Percentiles rank a stretch among this genome's conserved stretches.
phyloP scores from a whole-genome alignment of 2,329 filamentous ascomycete species.

The Trichoderma polysporum region DNA sequence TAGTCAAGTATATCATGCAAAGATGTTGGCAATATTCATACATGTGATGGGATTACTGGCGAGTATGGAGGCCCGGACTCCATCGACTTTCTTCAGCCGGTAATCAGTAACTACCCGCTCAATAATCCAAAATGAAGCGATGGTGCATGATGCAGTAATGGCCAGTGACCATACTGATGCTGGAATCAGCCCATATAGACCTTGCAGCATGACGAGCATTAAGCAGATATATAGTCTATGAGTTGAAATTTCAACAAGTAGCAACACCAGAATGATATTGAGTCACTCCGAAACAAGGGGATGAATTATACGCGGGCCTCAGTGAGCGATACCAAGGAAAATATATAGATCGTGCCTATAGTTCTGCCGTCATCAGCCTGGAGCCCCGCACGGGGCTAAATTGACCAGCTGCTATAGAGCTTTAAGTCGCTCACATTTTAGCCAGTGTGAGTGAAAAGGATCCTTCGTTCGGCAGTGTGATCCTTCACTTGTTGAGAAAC shows the following conservation, averaged over 20 bases:
- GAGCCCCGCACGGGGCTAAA: conserved; percentile 2
- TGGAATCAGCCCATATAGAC: background rate
- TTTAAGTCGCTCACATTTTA: background rate
- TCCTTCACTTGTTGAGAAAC: background rate
- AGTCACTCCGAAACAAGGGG: background rate
- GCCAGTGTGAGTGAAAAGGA: background rate
- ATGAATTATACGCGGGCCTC: background rate
- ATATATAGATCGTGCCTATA: background rate
- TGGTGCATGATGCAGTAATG: background rate
- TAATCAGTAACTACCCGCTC: background rate
- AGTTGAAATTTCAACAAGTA: background rate
- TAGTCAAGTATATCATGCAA: background rate
- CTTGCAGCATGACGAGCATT: background rate
- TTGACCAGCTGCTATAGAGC: background rate
- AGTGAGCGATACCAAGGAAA: background rate
- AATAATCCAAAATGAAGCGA: background rate
- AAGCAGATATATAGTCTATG: background rate
- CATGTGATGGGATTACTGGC: background rate
- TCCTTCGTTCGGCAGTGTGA: background rate
- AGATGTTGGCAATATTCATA: background rate
- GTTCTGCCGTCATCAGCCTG: background rate
- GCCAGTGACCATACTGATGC: background rate
- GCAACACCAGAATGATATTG: background rate
- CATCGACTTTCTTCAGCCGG: conserved; percentile 8
- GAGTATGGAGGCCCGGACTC: conserved; percentile 12